Conservation (phyloP, 306 rosid species). For the Medicago lupulina region DNA sequence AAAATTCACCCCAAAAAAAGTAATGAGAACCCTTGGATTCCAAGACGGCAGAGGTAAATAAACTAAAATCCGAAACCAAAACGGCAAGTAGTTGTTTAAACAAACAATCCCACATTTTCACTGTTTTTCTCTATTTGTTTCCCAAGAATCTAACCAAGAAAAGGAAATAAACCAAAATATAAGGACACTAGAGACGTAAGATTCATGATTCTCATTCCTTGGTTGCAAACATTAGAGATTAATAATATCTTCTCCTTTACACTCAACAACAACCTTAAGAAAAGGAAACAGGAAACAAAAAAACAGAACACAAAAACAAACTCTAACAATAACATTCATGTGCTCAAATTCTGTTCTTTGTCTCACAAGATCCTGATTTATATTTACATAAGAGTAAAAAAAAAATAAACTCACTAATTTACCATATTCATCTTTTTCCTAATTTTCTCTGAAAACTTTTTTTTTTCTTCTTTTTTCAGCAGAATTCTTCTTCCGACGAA, state of each 20-base stretch:
- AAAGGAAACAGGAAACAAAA: not conserved
- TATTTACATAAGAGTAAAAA: constrained; percentile 55
- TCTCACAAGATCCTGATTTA: constrained; percentile 43
- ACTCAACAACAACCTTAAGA: constrained; percentile 42
- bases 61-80: not conserved
- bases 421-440: constrained; percentile 32
- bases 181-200: not conserved
- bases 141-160: constrained; percentile 2
- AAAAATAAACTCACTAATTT: constrained; percentile 40
- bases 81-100: constrained; percentile 4
- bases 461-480: not conserved
- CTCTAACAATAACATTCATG: constrained; percentile 31
- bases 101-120: not conserved
- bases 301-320: not conserved
- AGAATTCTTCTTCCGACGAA: constrained; percentile 46
- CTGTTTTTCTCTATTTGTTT: constrained; percentile 34
- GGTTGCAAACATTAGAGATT: constrained; percentile 44
- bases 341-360: constrained; percentile 3
- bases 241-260: constrained; percentile 45
- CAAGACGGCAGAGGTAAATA: not conserved
- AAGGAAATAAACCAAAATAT: not conserved
- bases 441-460: not conserved
- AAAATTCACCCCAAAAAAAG: too few species aligned
- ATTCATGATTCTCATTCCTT: constrained; percentile 40
- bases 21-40: not conserved